Conservation (phyloP, 2,329 filamentous ascomycete species). For the Claviceps sp. region DNA sequence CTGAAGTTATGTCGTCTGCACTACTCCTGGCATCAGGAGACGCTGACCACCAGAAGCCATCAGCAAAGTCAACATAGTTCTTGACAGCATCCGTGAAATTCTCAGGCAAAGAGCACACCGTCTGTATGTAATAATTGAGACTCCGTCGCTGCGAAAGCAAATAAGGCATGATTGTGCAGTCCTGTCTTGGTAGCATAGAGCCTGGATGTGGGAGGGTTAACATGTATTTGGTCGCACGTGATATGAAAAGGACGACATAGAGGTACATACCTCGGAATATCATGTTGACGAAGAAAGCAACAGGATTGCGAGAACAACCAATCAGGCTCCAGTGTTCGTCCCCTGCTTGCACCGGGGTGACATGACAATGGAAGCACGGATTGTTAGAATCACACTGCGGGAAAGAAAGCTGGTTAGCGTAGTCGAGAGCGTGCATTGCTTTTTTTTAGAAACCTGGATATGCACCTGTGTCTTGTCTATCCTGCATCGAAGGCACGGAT, state of each 20-base stretch:
- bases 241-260: neutral
- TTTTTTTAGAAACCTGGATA: neutral
- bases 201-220: conserved; percentile 16
- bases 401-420: neutral
- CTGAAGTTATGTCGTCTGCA: conserved; percentile 8
- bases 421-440: neutral
- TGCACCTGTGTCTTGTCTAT: conserved; percentile 31
- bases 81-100: conserved; percentile 28
- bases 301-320: conserved; percentile 37
- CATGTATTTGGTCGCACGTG: neutral
- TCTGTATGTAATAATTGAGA: conserved; percentile 39
- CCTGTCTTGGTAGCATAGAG: conserved; percentile 33
- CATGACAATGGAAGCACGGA: conserved; percentile 33
- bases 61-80: conserved; percentile 36
- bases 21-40: conserved; percentile 25
- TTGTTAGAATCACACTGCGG: conserved; percentile 37
- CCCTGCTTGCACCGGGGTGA: conserved; percentile 21
- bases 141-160: conserved; percentile 34
- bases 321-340: conserved; percentile 34
- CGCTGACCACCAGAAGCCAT: conserved; percentile 46
- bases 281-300: conserved; percentile 33
- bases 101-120: conserved; percentile 28
- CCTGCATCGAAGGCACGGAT: conserved; percentile 39
- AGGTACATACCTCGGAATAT: conserved; percentile 34
- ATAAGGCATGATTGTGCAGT: conserved; percentile 36